Conservation (phyloP, 2,329 filamentous ascomycete genomes). For the Graphilbum fragrans region DNA sequence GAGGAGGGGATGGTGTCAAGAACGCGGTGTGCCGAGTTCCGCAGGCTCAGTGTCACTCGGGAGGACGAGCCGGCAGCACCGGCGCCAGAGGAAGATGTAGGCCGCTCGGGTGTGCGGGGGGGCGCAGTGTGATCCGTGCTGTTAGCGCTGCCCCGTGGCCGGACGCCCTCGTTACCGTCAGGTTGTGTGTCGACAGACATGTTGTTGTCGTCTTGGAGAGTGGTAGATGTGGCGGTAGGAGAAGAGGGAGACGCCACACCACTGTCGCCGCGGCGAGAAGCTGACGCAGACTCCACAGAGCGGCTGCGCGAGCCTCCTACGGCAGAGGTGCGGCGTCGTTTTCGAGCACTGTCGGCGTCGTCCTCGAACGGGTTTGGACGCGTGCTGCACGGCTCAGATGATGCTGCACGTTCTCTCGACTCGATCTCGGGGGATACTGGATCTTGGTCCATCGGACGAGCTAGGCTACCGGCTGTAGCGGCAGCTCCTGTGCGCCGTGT, state of each 20-base stretch:
- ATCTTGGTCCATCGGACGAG: constrained; percentile 41
- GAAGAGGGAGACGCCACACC: not conserved
- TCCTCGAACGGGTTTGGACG: constrained; percentile 50
- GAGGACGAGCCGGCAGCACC: not conserved
- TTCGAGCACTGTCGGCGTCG: constrained; percentile 43
- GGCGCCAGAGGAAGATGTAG: not conserved
- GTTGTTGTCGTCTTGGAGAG: not conserved
- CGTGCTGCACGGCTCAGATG: constrained; percentile 50
- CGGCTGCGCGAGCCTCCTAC: constrained; percentile 38
- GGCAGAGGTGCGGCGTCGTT: constrained; percentile 49
- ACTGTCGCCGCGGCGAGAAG: constrained; percentile 11
- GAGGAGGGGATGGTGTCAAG: constrained; percentile 29
- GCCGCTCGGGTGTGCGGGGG: not conserved
- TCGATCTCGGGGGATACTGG: constrained; percentile 29
- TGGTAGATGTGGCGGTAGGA: not conserved
- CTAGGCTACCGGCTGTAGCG: not conserved
- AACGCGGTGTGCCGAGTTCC: constrained; percentile 26
- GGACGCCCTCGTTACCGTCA: not conserved
- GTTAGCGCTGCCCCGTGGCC: no score
- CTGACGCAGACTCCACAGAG: constrained; percentile 32
- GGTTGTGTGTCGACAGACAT: not conserved
- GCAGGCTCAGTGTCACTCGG: constrained; percentile 46
- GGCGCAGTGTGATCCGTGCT: no score
- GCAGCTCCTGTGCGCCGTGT: no score
- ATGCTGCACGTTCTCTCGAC: constrained; percentile 45